Evolutionary conservation across 2,329 filamentous ascomycete genomes (phyloP), one percentile per base, ranked within the genome.

Genomic region (Ophiostoma australiae): DNA sequence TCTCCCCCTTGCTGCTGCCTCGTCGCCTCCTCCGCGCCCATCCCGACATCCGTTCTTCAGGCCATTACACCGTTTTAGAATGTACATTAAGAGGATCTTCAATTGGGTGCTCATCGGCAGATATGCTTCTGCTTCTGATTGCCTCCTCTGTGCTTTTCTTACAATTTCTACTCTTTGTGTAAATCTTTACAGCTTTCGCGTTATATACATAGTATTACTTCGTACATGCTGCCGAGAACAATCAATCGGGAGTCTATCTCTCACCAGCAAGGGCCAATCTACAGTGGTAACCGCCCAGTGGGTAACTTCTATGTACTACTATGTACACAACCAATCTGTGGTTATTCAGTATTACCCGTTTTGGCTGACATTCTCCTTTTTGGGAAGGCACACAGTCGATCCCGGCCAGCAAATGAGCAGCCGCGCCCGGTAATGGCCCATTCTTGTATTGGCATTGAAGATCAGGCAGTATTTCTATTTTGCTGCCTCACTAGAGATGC

Each of bases 381-480:
- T 66, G 33, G 63, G 63, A 66, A 37, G 63, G 63, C 63, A 39
- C 35, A n/a, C 17, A 66, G 33, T 23, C 17, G 63, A 66, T 66
- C 33, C 17, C 63, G 63, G 35, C 63, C 63, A 39, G 35, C 63
- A 65, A 35, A 65, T 37, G 61, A 65, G 58, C 27, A 63, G 58
- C 58, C 52, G 52, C 52, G 52, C 52, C 55, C 55, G 27, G 55
- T 33, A 31, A 27, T 33, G 55, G 13, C 27, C 55, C 55, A 31
- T 61, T 31, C 23, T 27, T 33, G 55, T 33, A 33, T 31, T 61
- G 55, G 23, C 27, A 31, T 13, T 61, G 55, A 33, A 61, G 55
- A 61, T 61, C 55, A 33, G 27, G 55, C 55, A 61, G 55, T 61
- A 61, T 61, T 61, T 61, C 55, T 17, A 61, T 31, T 61, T 61